A percentile compares a stretch with the other conserved stretches of the same genome.
These are phyloP conservation scores for Mesembryanthemum crystallinum DNA, from an alignment of 148 eudicot species.

Conservation along the genomic window DNA sequence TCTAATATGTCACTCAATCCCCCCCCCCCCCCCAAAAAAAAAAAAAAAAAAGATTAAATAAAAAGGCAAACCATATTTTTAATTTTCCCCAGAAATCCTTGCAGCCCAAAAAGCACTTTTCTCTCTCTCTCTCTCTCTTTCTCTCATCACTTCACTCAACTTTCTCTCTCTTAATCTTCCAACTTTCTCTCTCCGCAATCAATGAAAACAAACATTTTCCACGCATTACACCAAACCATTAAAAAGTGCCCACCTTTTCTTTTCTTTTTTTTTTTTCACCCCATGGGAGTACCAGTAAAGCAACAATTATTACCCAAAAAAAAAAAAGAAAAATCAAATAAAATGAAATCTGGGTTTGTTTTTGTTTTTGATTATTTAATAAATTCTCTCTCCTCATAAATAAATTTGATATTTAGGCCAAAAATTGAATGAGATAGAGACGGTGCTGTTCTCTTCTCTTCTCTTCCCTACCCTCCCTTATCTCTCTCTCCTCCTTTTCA, in stretches of 20 bases:
- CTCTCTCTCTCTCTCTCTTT: slow-evolving; percentile 24
- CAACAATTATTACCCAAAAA: background rate
- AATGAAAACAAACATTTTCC: slow-evolving; percentile 32
- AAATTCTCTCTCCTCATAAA: too few species aligned
- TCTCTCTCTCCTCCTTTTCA: background rate
- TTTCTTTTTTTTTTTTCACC: background rate
- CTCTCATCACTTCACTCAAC: background rate
- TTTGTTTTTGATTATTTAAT: too few species aligned
- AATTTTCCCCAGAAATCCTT: slow-evolving; percentile 24
- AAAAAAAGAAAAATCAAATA: background rate
- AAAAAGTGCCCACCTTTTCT: background rate
- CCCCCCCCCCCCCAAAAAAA: background rate
- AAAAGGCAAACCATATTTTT: background rate
- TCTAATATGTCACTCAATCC: slow-evolving; percentile 26
- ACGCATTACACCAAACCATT: slow-evolving; percentile 14
- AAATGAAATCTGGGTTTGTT: background rate
- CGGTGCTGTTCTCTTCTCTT: slow-evolving; percentile 13
- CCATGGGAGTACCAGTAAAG: slow-evolving; percentile 15
- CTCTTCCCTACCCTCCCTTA: background rate
- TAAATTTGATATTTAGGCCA: slow-evolving; percentile 10
- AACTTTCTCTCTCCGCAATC: slow-evolving; percentile 30
- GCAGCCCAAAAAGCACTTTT: slow-evolving; percentile 10
- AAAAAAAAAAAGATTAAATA: background rate
- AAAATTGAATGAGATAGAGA: slow-evolving; percentile 32
- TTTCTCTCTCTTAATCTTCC: slow-evolving; percentile 4